A percentile compares a stretch with the other conserved stretches of the same genome.
Evolutionary conservation across 768 basidiomycete species (phyloP).

Genomic region (Agrocybe pediades): DNA sequence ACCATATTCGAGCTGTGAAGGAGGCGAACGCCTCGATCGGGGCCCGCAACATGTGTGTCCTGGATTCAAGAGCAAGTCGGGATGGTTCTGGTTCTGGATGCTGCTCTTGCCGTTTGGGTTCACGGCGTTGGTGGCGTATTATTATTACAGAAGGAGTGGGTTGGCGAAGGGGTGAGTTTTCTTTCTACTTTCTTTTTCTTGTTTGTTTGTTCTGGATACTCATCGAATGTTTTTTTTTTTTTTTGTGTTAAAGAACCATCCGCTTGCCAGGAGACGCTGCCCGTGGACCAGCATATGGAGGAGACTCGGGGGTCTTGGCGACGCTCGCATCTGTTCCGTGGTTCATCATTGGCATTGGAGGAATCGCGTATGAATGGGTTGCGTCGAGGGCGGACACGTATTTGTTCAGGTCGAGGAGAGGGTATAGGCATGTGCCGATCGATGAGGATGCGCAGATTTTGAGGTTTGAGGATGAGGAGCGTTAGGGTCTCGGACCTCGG

Average conservation of each 20-base stretch:
- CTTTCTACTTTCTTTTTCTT: neutral
- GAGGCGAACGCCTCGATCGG: slow-evolving; percentile 75
- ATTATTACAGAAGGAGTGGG: slow-evolving; percentile 79
- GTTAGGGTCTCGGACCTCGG: slow-evolving; percentile 20
- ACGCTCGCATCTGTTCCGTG: slow-evolving; percentile 89
- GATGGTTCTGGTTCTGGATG: slow-evolving; percentile 84
- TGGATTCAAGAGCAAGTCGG: slow-evolving; percentile 70
- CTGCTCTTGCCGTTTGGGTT: slow-evolving; percentile 76
- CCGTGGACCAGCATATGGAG: slow-evolving; percentile 32
- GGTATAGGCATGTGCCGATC: slow-evolving; percentile 77
- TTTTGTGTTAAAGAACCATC: slow-evolving; percentile 56
- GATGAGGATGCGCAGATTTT: slow-evolving; percentile 90
- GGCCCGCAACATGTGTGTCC: slow-evolving; percentile 80
- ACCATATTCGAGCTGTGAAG: slow-evolving; percentile 85
- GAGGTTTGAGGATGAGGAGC: slow-evolving; percentile 81
- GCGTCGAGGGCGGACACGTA: slow-evolving; percentile 45
- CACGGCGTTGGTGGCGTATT: slow-evolving; percentile 76
- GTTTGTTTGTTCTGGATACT: too few relatives aligned
- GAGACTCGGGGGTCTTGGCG: slow-evolving; percentile 46
- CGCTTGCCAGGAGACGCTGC: slow-evolving; percentile 72
- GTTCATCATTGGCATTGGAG: slow-evolving; percentile 80
- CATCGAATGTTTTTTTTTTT: slow-evolving; percentile 10
- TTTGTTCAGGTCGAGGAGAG: slow-evolving; percentile 52
- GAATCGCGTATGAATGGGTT: slow-evolving; percentile 73
- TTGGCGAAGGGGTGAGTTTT: slow-evolving; percentile 67